Percentiles rank a stretch among this genome's conserved stretches.
phyloP scores from a whole-genome alignment of 768 basidiomycete species.

The Hygrocybe punicea region DNA sequence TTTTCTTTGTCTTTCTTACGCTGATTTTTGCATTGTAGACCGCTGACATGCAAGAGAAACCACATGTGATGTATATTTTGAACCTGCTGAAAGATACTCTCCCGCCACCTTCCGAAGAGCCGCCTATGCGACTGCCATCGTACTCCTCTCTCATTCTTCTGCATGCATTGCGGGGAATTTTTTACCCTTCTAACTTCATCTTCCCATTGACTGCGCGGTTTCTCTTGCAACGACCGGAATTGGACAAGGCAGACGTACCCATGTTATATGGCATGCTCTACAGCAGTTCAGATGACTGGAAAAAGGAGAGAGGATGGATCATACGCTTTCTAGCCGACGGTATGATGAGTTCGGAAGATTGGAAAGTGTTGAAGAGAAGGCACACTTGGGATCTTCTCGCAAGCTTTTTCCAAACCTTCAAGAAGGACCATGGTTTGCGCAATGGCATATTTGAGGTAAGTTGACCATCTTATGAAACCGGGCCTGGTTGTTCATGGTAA shows the following conservation, averaged over 20 bases:
- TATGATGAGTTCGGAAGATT: slow-evolving; percentile 71
- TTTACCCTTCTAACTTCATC: slow-evolving; percentile 83
- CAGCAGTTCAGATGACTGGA: slow-evolving; percentile 75
- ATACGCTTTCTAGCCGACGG: slow-evolving; percentile 79
- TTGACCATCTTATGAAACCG: background rate
- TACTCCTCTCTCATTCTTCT: slow-evolving; percentile 78
- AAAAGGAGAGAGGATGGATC: slow-evolving; percentile 88
- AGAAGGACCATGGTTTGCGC: slow-evolving; percentile 50
- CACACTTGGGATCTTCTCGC: slow-evolving; percentile 89
- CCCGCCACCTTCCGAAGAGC: slow-evolving; percentile 36
- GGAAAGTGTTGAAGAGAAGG: slow-evolving; percentile 73
- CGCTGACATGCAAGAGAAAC: slow-evolving; percentile 73
- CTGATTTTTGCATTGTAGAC: slow-evolving; percentile 29
- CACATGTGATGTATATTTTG: slow-evolving; percentile 70
- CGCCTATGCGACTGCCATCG: slow-evolving; percentile 62
- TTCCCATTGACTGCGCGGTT: slow-evolving; percentile 86
- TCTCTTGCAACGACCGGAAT: slow-evolving; percentile 80
- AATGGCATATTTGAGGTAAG: slow-evolving; percentile 63
- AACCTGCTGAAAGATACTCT: slow-evolving; percentile 59
- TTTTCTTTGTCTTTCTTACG: background rate
- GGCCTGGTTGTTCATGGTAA: slow-evolving; percentile 16
- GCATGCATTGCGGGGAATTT: slow-evolving; percentile 77
- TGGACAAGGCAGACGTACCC: slow-evolving; percentile 82
- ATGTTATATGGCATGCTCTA: slow-evolving; percentile 89
- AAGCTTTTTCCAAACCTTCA: slow-evolving; percentile 70